These are phyloP conservation scores for Hyphodiscus sp. DNA, from an alignment of 2,329 filamentous ascomycete species.

Conservation along the genomic window DNA sequence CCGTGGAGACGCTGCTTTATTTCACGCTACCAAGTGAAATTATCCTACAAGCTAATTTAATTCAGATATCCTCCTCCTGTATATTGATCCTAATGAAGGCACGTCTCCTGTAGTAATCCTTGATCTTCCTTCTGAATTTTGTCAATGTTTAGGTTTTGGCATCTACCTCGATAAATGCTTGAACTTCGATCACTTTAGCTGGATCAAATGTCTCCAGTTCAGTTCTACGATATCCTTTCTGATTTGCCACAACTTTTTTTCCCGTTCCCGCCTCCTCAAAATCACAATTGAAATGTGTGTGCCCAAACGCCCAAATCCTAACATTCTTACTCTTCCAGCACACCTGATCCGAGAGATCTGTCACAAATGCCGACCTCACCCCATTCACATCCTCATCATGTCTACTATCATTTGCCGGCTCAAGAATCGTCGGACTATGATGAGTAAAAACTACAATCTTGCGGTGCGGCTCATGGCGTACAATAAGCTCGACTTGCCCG, in stretches of 20 bases:
- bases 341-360: conserved; percentile 36
- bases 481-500: conserved; percentile 29
- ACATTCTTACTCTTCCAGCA: conserved; percentile 26
- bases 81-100: too few relatives aligned
- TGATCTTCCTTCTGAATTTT: too few relatives aligned
- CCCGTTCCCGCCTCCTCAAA: conserved; percentile 27
- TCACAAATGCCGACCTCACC: conserved; percentile 42
- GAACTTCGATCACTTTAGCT: neutral
- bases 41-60: too few relatives aligned
- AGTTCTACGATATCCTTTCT: conserved; percentile 32
- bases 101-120: too few relatives aligned
- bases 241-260: conserved; percentile 36
- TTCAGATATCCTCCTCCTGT: too few relatives aligned
- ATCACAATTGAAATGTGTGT: conserved; percentile 38
- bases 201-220: neutral
- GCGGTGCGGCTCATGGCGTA: conserved; percentile 26
- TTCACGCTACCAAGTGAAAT: too few relatives aligned
- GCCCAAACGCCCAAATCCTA: conserved; percentile 38
- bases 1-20: too few relatives aligned
- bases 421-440: conserved; percentile 28
- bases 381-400: conserved; percentile 12
- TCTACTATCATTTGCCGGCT: conserved; percentile 5
- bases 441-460: conserved; percentile 35
- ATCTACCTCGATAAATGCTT: too few relatives aligned
- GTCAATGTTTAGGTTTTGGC: too few relatives aligned